A percentile compares a stretch with the other conserved stretches of the same genome.
Conservation (phyloP, 371 early-diverging fungal genomes). For the Parasitella parasitica region DNA sequence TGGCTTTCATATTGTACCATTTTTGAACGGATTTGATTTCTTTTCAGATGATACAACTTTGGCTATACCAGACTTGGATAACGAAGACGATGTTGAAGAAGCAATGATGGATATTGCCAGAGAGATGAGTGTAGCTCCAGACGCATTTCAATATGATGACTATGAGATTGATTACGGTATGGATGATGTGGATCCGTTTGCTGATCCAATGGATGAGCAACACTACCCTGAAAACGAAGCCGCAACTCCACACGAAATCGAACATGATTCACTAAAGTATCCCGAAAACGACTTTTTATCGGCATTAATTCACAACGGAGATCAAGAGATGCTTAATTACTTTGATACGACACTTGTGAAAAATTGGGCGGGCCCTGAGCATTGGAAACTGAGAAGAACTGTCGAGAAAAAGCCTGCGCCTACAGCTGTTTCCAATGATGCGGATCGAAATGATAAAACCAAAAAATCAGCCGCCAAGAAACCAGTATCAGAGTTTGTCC, state of each 20-base stretch:
- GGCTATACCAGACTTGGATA: slow-evolving; percentile 17
- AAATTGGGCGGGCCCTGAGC: slow-evolving; percentile 95
- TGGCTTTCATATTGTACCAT: slow-evolving; percentile 64
- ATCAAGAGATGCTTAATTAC: slow-evolving; percentile 78
- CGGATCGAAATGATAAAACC: background rate
- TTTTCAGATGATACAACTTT: slow-evolving; percentile 34
- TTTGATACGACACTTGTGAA: slow-evolving; percentile 82
- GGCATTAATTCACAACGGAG: slow-evolving; percentile 44
- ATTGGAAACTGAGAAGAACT: slow-evolving; percentile 79
- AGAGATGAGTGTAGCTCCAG: background rate
- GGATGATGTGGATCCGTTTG: slow-evolving; percentile 16
- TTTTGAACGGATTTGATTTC: slow-evolving; percentile 63
- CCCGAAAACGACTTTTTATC: slow-evolving; percentile 41
- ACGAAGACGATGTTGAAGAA: slow-evolving; percentile 16
- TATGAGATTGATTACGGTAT: slow-evolving; percentile 13
- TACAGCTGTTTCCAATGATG: background rate
- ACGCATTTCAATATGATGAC: slow-evolving; percentile 12
- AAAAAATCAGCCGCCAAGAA: background rate
- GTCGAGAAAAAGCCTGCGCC: background rate
- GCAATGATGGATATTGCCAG: background rate
- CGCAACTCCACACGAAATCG: slow-evolving; percentile 24
- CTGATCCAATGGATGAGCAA: slow-evolving; percentile 8
- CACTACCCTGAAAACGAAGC: slow-evolving; percentile 6
- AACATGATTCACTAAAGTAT: slow-evolving; percentile 6
- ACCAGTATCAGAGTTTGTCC: background rate